Percentiles rank a stretch among this genome's conserved stretches.
phyloP scores from a whole-genome alignment of 345 rosid genomes.

The Brassica rapa region DNA sequence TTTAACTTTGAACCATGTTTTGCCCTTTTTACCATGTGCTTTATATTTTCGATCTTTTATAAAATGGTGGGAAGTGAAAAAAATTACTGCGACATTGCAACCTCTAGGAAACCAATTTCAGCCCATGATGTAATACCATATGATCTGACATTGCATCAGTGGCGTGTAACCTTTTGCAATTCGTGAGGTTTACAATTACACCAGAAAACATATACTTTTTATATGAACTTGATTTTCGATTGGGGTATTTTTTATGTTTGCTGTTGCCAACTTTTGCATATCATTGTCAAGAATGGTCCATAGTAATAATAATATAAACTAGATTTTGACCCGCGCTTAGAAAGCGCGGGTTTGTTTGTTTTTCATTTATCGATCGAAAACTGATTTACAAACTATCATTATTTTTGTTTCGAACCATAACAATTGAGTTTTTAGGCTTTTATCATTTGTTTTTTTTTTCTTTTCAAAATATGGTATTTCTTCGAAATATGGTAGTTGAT shows the following conservation, averaged over 20 bases:
- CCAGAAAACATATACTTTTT: background rate
- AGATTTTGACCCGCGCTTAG: no score
- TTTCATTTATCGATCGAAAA: no score
- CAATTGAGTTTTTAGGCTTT: no score
- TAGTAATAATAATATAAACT: background rate
- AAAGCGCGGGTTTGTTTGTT: no score
- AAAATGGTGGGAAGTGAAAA: background rate
- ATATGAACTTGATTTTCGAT: background rate
- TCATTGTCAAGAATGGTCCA: background rate
- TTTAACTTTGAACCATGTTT: constrained; percentile 10
- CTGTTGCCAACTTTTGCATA: constrained; percentile 6
- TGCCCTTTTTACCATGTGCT: constrained; percentile 16
- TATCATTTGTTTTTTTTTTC: no score
- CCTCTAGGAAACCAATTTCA: constrained; percentile 18
- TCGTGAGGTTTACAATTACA: background rate
- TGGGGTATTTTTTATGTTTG: constrained; percentile 2
- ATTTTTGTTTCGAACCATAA: no score
- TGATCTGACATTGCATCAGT: constrained; percentile 32
- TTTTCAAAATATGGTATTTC: no score
- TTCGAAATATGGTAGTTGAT: no score
- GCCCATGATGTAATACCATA: constrained; percentile 17
- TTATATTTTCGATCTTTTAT: background rate
- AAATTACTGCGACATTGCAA: constrained; percentile 31
- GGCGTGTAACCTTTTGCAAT: constrained; percentile 1
- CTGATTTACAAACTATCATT: no score